phyloP scores from a whole-genome alignment of 2,329 filamentous ascomycete genomes.

The Colletotrichum euphorbiae region DNA sequence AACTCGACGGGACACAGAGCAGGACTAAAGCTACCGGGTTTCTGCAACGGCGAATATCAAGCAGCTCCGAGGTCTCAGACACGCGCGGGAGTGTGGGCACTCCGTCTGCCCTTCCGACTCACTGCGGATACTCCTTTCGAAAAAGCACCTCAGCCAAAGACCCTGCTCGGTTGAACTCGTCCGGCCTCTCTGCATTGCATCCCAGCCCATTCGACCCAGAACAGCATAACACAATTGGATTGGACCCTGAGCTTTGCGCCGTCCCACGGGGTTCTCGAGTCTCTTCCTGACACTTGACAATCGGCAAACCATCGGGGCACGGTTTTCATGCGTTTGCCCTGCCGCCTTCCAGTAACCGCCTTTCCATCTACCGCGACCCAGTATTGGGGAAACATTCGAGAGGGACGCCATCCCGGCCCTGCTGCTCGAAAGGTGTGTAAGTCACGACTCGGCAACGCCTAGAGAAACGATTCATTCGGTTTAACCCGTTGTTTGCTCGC shows the following conservation, averaged over 20 bases:
- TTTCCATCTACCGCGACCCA: conserved; percentile 7
- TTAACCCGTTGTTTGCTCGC: conserved; percentile 5
- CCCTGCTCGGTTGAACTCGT: conserved; percentile 23
- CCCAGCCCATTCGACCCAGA: conserved; percentile 20
- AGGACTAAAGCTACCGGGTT: background rate
- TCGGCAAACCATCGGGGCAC: conserved; percentile 17
- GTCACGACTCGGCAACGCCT: conserved; percentile 30
- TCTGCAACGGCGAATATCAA: conserved; percentile 29
- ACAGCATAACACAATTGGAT: conserved; percentile 3
- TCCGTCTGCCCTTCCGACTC: background rate
- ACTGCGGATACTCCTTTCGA: background rate
- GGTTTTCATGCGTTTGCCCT: conserved; percentile 23
- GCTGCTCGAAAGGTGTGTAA: conserved; percentile 1
- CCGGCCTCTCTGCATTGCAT: conserved; percentile 31
- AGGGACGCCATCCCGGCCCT: conserved; percentile 21
- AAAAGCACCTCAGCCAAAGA: background rate
- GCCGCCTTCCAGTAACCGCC: conserved; percentile 4
- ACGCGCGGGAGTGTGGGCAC: conserved; percentile 23
- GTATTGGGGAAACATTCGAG: conserved; percentile 28
- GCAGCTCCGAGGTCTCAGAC: conserved; percentile 37
- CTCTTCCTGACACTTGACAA: conserved; percentile 29
- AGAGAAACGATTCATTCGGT: conserved; percentile 20
- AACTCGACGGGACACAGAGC: conserved; percentile 13
- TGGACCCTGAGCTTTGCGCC: conserved; percentile 24
- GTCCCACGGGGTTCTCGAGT: conserved; percentile 25